These are phyloP conservation scores for Turnera subulata DNA, from an alignment of 345 rosid species.

Conservation along the genomic window DNA sequence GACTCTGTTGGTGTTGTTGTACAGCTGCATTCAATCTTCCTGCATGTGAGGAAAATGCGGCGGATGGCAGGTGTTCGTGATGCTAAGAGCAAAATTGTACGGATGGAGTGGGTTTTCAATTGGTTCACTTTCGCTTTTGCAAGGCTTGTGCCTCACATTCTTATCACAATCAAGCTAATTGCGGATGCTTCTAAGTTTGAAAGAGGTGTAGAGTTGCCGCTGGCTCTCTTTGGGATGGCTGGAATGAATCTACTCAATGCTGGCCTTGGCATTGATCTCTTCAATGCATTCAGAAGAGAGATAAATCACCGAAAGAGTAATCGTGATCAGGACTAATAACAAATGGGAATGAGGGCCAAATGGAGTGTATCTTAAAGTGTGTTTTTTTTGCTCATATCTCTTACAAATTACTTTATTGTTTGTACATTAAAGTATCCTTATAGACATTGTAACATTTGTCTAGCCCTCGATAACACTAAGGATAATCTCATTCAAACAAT, in stretches of 20 bases:
- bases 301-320: constrained; percentile 25
- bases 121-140: constrained; percentile 63
- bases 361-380: neutral
- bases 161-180: constrained; percentile 69
- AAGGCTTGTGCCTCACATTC: constrained; percentile 50
- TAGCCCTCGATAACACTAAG: too few species aligned
- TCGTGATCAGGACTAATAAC: constrained; percentile 19
- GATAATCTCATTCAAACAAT: too few species aligned
- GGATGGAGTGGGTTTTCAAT: constrained; percentile 70
- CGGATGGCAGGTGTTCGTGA: constrained; percentile 84
- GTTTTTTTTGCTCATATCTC: neutral
- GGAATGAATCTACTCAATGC: constrained; percentile 79
- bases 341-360: neutral
- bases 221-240: constrained; percentile 77
- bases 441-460: too few species aligned
- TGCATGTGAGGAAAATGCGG: constrained; percentile 77
- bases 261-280: constrained; percentile 74
- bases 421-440: too few species aligned
- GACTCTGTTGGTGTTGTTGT: constrained; percentile 6
- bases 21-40: constrained; percentile 87
- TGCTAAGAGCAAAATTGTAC: constrained; percentile 52
- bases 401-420: neutral
- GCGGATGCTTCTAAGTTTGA: constrained; percentile 63
- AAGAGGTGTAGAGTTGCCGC: constrained; percentile 73
- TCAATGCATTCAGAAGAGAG: constrained; percentile 67